phyloP scores from a whole-genome alignment of 768 basidiomycete genomes.

The Rhizopogon vulgaris region DNA sequence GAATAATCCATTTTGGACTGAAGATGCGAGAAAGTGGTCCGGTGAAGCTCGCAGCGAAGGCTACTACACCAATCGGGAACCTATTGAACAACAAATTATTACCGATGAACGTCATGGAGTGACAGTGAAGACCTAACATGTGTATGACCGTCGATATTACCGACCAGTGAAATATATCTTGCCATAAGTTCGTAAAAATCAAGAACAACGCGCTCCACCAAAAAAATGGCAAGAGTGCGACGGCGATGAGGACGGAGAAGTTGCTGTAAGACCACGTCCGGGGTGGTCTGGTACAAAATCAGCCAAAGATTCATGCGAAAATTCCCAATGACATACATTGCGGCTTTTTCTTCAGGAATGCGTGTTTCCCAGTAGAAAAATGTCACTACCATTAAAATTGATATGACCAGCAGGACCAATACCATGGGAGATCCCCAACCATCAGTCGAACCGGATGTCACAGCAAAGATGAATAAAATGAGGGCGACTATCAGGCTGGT shows the following conservation, averaged over 20 bases:
- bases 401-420: constrained; percentile 38
- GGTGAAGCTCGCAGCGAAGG: constrained; percentile 27
- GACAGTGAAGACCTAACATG: constrained; percentile 21
- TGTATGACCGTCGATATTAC: neutral
- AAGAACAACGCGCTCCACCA: constrained; percentile 33
- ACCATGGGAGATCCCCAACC: constrained; percentile 40
- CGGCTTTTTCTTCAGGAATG: constrained; percentile 31
- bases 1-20: constrained; percentile 33
- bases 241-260: constrained; percentile 30
- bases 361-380: constrained; percentile 41
- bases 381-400: constrained; percentile 26
- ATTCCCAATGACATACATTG: neutral
- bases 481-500: constrained; percentile 13
- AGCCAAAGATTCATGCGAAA: no score
- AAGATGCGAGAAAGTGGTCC: constrained; percentile 27
- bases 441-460: constrained; percentile 35
- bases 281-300: no score
- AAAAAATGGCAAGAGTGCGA: constrained; percentile 30
- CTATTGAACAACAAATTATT: constrained; percentile 14
- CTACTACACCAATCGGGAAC: constrained; percentile 31
- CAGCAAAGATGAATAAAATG: constrained; percentile 29
- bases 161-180: constrained; percentile 9
- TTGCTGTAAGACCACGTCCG: constrained; percentile 24
- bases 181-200: constrained; percentile 28
- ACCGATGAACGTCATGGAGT: constrained; percentile 28